Conservation (phyloP, 176 grass and related monocot species). For the Oropetium thomaeum region DNA sequence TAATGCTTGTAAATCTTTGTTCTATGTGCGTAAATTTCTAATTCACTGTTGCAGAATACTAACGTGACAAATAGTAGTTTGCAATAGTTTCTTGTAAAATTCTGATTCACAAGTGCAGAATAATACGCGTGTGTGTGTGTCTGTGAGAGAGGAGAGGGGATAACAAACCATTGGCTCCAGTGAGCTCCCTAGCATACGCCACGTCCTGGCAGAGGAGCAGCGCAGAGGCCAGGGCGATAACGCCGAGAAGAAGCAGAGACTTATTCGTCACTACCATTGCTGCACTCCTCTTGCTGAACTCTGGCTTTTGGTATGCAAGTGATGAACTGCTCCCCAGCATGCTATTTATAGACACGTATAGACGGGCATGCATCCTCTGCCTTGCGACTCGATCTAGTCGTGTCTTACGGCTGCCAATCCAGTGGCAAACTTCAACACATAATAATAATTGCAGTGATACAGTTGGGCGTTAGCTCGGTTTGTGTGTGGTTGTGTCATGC, state of each 20-base stretch:
- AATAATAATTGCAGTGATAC: not conserved
- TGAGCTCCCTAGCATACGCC: constrained; percentile 25
- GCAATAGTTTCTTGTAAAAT: not conserved
- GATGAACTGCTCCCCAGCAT: too few species aligned
- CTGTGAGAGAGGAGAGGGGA: not conserved
- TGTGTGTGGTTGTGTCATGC: too few species aligned
- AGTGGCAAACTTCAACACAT: not conserved
- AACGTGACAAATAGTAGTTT: not conserved
- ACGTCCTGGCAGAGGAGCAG: constrained; percentile 7
- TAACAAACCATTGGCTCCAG: constrained; percentile 22
- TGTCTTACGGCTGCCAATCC: not conserved
- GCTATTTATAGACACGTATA: constrained; percentile 32
- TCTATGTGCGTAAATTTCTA: too few species aligned
- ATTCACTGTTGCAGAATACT: too few species aligned
- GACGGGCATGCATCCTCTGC: not conserved
- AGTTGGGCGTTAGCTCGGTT: not conserved
- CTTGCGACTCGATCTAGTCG: too few species aligned
- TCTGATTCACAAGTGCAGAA: not conserved
- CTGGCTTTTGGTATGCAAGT: not conserved
- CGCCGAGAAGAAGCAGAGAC: constrained; percentile 8
- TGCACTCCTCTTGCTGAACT: not conserved
- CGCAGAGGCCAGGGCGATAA: constrained; percentile 17
- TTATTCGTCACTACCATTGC: constrained; percentile 23
- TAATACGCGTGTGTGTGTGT: too few species aligned
- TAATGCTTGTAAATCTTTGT: too few species aligned